These are phyloP conservation scores for Penicillium turbatum DNA, from an alignment of 495 filamentous ascomycete genomes.

Conservation along the genomic window DNA sequence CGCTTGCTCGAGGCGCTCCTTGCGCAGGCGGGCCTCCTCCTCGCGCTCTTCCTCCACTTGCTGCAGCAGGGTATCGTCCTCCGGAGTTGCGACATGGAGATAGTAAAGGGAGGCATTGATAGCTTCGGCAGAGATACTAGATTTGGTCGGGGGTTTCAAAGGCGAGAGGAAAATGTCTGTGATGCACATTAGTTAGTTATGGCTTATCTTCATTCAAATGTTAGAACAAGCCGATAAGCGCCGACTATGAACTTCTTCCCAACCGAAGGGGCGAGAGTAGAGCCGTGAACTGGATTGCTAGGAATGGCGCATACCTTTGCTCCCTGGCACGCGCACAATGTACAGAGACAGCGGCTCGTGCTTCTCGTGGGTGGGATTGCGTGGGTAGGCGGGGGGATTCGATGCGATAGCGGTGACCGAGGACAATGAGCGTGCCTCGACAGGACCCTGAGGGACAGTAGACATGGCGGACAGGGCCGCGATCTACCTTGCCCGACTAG, in stretches of 20 bases:
- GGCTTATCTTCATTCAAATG: constrained; percentile 11
- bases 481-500: constrained; percentile 25
- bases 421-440: constrained; percentile 81
- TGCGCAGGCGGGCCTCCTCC: constrained; percentile 45
- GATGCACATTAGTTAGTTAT: constrained; percentile 9
- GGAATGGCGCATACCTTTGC: constrained; percentile 56
- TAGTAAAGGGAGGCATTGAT: constrained; percentile 88
- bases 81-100: constrained; percentile 68
- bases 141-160: constrained; percentile 75
- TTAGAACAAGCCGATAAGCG: constrained; percentile 5
- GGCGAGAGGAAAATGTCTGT: constrained; percentile 92
- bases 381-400: constrained; percentile 79
- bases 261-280: not conserved
- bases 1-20: constrained; percentile 29
- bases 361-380: constrained; percentile 60
- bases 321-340: constrained; percentile 88
- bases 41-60: constrained; percentile 40
- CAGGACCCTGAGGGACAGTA: constrained; percentile 32
- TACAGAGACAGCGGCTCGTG: constrained; percentile 74
- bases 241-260: not conserved
- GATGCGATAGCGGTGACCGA: constrained; percentile 73
- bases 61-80: constrained; percentile 52
- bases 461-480: constrained; percentile 24
- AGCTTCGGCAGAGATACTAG: constrained; percentile 79
- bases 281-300: not conserved